Evolutionary conservation across 73 alveolate genomes (phyloP).

Genomic region (Paraurostyla sp.): DNA sequence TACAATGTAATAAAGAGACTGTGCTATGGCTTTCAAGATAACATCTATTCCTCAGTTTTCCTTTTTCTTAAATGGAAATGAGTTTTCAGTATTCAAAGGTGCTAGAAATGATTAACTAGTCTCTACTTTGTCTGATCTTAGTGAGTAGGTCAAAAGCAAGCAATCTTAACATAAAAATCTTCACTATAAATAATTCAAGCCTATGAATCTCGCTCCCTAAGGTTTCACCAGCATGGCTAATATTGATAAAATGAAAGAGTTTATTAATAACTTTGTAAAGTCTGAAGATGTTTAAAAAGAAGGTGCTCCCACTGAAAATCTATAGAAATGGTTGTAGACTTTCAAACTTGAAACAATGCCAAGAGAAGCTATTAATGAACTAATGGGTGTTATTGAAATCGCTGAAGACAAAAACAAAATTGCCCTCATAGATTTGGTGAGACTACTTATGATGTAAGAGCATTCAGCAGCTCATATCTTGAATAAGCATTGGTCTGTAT

Average conservation of each 20-base stretch:
- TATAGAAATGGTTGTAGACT: conserved; percentile 44
- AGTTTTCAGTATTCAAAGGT: conserved; percentile 38
- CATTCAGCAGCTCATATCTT: conserved; percentile 37
- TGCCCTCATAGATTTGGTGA: conserved; percentile 56
- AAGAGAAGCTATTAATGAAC: conserved; percentile 56
- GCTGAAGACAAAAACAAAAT: conserved; percentile 58
- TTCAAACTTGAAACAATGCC: conserved; percentile 39
- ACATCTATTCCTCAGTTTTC: conserved; percentile 62
- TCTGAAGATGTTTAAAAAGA: conserved; percentile 62
- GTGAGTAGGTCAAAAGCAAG: conserved; percentile 46
- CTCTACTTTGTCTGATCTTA: conserved; percentile 22
- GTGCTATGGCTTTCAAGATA: conserved; percentile 66
- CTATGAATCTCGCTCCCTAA: conserved; percentile 32
- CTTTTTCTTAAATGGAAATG: conserved; percentile 40
- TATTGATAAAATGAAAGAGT: conserved; percentile 65
- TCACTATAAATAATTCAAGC: conserved; percentile 53
- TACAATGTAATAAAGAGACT: conserved; percentile 54
- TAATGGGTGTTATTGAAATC: conserved; percentile 17
- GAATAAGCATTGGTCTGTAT: conserved; percentile 58
- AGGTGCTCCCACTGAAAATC: conserved; percentile 15
- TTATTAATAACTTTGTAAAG: conserved; percentile 25
- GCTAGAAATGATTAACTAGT: conserved; percentile 46
- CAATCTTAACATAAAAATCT: conserved; percentile 34
- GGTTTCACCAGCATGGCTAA: conserved; percentile 51
- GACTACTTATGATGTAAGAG: conserved; percentile 47